Evolutionary conservation across 2,329 filamentous ascomycete species (phyloP).

Genomic region (Fusarium floridanum): DNA sequence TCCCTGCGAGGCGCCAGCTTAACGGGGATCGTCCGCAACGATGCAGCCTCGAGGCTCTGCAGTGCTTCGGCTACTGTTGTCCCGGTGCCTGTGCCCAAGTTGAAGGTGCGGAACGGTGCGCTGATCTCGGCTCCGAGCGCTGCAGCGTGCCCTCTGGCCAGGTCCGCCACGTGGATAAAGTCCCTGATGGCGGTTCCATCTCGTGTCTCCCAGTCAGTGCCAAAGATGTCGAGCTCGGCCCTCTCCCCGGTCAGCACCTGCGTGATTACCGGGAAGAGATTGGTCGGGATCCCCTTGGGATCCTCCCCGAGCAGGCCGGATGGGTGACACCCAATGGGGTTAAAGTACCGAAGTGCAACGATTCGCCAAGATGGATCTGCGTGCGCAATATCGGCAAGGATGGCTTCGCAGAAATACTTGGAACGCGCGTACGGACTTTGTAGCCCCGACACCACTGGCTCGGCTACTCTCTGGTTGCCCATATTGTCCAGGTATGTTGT

Average conservation of each 20-base stretch:
- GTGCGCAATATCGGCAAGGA: conserved; percentile 71
- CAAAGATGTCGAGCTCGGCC: conserved; percentile 70
- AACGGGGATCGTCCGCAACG: conserved; percentile 53
- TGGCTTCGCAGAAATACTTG: conserved; percentile 77
- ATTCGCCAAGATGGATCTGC: conserved; percentile 74
- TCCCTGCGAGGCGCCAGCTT: conserved; percentile 52
- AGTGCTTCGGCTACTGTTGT: conserved; percentile 61
- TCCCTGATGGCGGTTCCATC: conserved; percentile 77
- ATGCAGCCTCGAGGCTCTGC: conserved; percentile 53
- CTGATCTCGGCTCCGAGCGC: conserved; percentile 59
- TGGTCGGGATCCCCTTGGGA: conserved; percentile 71
- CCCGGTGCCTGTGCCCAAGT: conserved; percentile 61
- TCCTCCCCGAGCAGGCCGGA: conserved; percentile 75
- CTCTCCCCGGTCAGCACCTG: conserved; percentile 70
- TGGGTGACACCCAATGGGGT: conserved; percentile 74
- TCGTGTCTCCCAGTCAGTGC: conserved; percentile 73
- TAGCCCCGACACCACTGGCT: conserved; percentile 58
- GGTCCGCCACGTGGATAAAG: conserved; percentile 76
- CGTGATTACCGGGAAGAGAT: conserved; percentile 74
- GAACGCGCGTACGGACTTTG: conserved; percentile 76
- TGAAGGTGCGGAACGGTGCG: conserved; percentile 57
- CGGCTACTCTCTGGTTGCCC: conserved; percentile 45
- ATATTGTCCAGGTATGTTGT: conserved; percentile 65
- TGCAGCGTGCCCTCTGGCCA: conserved; percentile 73
- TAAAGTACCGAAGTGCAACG: conserved; percentile 75